Conservation (phyloP, 306 rosid genomes). For the Inga oerstediana region DNA sequence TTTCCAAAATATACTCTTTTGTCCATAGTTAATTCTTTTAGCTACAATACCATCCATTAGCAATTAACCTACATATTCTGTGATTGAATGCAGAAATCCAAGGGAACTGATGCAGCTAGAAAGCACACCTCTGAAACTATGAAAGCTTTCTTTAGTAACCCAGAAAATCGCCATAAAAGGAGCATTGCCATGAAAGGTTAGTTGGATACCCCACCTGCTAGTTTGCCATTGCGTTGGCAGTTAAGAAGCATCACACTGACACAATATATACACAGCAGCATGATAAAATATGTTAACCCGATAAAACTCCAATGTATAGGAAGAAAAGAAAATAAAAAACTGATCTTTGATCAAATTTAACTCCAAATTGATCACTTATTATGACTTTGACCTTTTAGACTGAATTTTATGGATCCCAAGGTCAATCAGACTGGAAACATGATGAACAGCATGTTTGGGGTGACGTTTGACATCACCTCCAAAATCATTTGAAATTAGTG, state of each 20-base stretch:
- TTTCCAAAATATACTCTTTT: neutral
- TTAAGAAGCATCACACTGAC: neutral
- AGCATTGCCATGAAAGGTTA: conserved; percentile 89
- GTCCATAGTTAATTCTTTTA: neutral
- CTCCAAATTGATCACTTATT: neutral
- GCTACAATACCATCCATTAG: neutral
- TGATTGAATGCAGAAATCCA: conserved; percentile 64
- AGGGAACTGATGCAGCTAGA: conserved; percentile 85
- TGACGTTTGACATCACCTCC: neutral
- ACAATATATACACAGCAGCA: neutral
- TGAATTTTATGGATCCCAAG: neutral
- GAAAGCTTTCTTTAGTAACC: conserved; percentile 86
- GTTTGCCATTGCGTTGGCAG: neutral
- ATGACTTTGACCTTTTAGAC: neutral
- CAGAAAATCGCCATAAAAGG: conserved; percentile 83
- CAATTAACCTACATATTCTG: neutral
- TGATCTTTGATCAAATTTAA: neutral
- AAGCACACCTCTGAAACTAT: conserved; percentile 72
- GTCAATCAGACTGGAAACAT: neutral
- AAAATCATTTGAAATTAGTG: no score
- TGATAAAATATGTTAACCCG: neutral
- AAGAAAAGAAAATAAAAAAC: neutral
- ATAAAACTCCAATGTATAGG: neutral
- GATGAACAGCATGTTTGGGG: neutral
- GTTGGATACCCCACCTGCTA: conserved; percentile 13